Evolutionary conservation across 2,329 filamentous ascomycete species (phyloP), one percentile per base, ranked within the genome.

Genomic region (Nemania abortiva): DNA sequence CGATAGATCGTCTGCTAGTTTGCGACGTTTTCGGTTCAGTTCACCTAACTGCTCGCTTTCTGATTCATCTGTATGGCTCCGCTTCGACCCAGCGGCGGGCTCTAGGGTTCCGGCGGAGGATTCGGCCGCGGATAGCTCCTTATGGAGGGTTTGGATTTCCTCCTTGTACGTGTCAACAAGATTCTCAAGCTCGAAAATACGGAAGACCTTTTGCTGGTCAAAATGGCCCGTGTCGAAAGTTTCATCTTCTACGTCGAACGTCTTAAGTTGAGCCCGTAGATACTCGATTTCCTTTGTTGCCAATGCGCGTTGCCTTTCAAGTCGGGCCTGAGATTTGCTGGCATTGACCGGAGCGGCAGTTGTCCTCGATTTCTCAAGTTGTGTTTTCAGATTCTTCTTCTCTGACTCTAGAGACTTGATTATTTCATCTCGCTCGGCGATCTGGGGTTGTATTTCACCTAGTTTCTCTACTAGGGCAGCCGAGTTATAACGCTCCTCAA

Each of bases 241-340:
- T 62, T 90, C 89, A 75, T 98, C 95, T 80, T 99, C 96, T 0
- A 89, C 88, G 76, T 98, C 93, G 69, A 97, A 92, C 0, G 92
- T 91, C 81, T 95, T 95, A 63, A 98, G 86, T 80, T 99, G 96
- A 0, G 94, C 95, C 24, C 96, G 92, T 6, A 99, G 87, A 78
- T 97, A 97, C 74, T 98, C 95, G 0, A 96, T 93, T 79, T 99
- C 97, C 77, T 98, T 98, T 27, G 94, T 86, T 0, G 95, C 94
- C 7, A 99, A 86, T 0, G 87, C 89, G 66, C 93, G 92, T 78
- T 98, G 95, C 67, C 96, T 88, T 75, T 99, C 95, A 0, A 98
- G 83, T 37, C 96, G 89, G 62, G 92, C 84, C 52, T 90, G 90
- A 1, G 88, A 87, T 81, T 94, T 92, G 75, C 93, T 92, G 18